Evolutionary conservation across 495 filamentous ascomycete species (phyloP).

Genomic region (Glonium stellatum): DNA sequence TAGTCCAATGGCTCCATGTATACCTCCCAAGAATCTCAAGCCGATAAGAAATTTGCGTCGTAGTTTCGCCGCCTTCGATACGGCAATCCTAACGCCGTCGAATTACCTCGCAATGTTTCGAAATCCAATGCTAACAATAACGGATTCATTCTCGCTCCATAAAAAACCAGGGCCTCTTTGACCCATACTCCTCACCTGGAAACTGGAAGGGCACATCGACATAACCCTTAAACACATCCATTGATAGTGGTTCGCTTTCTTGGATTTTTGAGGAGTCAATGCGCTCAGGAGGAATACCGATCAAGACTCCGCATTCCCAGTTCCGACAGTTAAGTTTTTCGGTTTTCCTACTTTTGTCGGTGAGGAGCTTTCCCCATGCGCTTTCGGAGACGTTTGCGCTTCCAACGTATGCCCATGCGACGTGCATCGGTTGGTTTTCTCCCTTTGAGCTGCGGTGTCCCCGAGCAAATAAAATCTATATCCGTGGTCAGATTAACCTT

Average conservation of each 20-base stretch:
- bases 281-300: conserved; percentile 41
- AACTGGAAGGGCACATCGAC: conserved; percentile 68
- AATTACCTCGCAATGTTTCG: not conserved
- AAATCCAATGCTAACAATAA: not conserved
- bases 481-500: conserved; percentile 1
- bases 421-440: not conserved
- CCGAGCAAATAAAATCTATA: conserved; percentile 56
- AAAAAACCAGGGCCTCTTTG: conserved; percentile 54
- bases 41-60: no score
- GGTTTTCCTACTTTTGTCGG: conserved; percentile 54
- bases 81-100: not conserved
- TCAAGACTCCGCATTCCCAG: conserved; percentile 91
- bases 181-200: conserved; percentile 48
- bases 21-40: no score
- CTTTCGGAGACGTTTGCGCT: conserved; percentile 88
- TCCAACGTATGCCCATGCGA: conserved; percentile 79
- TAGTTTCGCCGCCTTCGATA: no score
- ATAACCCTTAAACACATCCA: conserved; percentile 48
- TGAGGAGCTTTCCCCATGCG: conserved; percentile 76
- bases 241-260: conserved; percentile 23
- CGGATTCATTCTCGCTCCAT: not conserved
- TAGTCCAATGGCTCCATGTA: no score
- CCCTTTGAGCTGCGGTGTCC: conserved; percentile 31
- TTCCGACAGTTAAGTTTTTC: conserved; percentile 80
- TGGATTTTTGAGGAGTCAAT: conserved; percentile 8